These are phyloP conservation scores for Meyerozyma athensensis DNA, from an alignment of 1,139 yeast genomes.

Conservation along the genomic window DNA sequence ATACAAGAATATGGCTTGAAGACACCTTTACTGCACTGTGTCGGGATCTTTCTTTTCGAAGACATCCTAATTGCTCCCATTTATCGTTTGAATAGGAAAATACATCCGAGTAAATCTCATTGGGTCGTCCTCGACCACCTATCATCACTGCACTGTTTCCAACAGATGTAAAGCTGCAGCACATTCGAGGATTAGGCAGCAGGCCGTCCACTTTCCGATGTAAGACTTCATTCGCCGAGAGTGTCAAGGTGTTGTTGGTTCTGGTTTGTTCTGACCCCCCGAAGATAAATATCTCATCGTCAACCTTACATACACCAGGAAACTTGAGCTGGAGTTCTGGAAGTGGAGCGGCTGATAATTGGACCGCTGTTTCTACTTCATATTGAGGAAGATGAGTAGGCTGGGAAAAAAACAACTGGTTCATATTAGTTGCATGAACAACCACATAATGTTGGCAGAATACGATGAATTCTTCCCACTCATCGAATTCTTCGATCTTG, in stretches of 20 bases:
- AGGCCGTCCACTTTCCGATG: too few relatives aligned
- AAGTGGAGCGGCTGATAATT: too few relatives aligned
- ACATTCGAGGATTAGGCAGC: too few relatives aligned
- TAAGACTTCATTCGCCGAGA: conserved; percentile 13
- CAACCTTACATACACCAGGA: conserved; percentile 29
- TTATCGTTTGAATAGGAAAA: conserved; percentile 15
- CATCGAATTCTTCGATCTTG: conserved; percentile 67
- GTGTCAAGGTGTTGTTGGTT: conserved; percentile 14
- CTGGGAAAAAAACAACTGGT: conserved; percentile 1
- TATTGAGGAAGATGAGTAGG: background rate
- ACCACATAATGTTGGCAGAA: conserved; percentile 76
- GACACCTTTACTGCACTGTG: conserved; percentile 43
- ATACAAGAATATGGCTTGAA: conserved; percentile 37
- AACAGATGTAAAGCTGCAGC: conserved; percentile 48
- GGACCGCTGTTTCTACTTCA: too few relatives aligned
- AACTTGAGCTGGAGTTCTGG: conserved; percentile 39
- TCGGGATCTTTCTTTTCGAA: conserved; percentile 49
- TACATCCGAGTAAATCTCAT: conserved; percentile 32
- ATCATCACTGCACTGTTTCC: conserved; percentile 33
- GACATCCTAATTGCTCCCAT: conserved; percentile 33
- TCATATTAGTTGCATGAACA: conserved; percentile 56
- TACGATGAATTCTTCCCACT: conserved; percentile 75
- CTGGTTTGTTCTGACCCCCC: conserved; percentile 58
- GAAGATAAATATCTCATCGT: conserved; percentile 28
- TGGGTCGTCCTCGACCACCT: conserved; percentile 72